These are phyloP conservation scores for Cairneyella variabilis DNA, from an alignment of 495 filamentous ascomycete species.

Conservation along the genomic window DNA sequence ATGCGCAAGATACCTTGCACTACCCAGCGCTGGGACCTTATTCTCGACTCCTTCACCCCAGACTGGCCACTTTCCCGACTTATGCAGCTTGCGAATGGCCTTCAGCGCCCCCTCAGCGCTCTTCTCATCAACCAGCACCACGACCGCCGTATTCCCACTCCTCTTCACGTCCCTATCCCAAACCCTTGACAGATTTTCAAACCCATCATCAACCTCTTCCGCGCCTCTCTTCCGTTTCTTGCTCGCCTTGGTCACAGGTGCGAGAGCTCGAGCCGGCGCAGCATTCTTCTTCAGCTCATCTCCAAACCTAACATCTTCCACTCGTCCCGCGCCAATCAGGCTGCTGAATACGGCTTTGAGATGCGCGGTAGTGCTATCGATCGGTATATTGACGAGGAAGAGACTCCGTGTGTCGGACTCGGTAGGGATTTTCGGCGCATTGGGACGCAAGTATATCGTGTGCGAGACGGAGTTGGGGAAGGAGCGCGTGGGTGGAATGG, in stretches of 20 bases:
- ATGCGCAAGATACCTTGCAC: conserved; percentile 58
- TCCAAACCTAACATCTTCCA: conserved; percentile 75
- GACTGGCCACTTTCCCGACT: conserved; percentile 47
- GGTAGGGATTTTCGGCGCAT: conserved; percentile 73
- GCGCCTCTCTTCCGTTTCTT: conserved; percentile 67
- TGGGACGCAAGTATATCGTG: conserved; percentile 80
- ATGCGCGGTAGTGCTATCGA: conserved; percentile 76
- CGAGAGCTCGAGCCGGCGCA: conserved; percentile 28
- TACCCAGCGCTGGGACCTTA: conserved; percentile 54
- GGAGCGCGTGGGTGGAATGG: conserved; percentile 58
- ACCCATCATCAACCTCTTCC: conserved; percentile 47
- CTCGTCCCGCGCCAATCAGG: conserved; percentile 65
- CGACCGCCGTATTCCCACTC: conserved; percentile 73
- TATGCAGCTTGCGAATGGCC: conserved; percentile 58
- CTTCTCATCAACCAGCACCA: conserved; percentile 76
- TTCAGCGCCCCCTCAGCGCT: conserved; percentile 70
- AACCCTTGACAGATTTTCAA: conserved; percentile 54
- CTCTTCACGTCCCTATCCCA: conserved; percentile 72
- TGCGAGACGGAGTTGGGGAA: conserved; percentile 61
- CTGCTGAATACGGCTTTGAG: conserved; percentile 68
- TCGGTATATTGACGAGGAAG: conserved; percentile 82
- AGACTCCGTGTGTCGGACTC: conserved; percentile 69
- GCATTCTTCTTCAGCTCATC: conserved; percentile 35
- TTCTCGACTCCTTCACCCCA: conserved; percentile 63
- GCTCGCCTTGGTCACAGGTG: conserved; percentile 39